Conservation (phyloP, 495 filamentous ascomycete genomes). For the Penicillium silybi region DNA sequence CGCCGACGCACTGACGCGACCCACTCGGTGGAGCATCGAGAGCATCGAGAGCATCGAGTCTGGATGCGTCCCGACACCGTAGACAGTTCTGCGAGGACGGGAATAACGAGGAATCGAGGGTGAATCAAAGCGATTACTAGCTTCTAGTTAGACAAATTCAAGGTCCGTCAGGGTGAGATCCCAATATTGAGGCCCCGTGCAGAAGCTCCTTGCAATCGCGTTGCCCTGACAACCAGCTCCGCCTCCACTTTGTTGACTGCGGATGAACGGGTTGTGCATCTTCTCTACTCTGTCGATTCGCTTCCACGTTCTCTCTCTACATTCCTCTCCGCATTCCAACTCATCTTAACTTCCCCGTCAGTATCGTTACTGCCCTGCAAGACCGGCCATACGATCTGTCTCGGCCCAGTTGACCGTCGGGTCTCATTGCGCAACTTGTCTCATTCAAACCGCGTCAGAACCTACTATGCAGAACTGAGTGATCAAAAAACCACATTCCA, state of each 20-base stretch:
- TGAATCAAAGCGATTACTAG: neutral
- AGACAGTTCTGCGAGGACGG: neutral
- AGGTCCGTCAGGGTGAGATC: neutral
- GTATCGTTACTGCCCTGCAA: neutral
- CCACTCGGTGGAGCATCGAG: neutral
- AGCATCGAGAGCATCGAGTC: neutral
- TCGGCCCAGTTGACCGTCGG: neutral
- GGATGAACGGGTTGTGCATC: conserved; percentile 14
- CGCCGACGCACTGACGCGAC: neutral
- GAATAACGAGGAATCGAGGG: neutral
- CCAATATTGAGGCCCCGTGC: conserved; percentile 11
- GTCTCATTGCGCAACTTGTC: conserved; percentile 4
- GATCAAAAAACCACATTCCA: conserved; percentile 12
- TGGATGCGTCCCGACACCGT: neutral
- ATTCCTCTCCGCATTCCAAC: neutral
- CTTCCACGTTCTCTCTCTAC: neutral
- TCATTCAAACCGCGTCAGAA: neutral
- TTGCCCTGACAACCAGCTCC: conserved; percentile 30
- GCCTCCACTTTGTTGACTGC: conserved; percentile 27
- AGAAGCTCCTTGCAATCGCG: conserved; percentile 8
- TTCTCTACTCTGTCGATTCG: neutral
- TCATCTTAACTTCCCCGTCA: neutral
- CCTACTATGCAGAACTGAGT: conserved; percentile 30
- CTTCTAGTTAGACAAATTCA: neutral
- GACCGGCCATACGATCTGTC: neutral